Evolutionary conservation across 164 flowering plant species (phyloP).

Genomic region (Euptelea pleiosperma): DNA sequence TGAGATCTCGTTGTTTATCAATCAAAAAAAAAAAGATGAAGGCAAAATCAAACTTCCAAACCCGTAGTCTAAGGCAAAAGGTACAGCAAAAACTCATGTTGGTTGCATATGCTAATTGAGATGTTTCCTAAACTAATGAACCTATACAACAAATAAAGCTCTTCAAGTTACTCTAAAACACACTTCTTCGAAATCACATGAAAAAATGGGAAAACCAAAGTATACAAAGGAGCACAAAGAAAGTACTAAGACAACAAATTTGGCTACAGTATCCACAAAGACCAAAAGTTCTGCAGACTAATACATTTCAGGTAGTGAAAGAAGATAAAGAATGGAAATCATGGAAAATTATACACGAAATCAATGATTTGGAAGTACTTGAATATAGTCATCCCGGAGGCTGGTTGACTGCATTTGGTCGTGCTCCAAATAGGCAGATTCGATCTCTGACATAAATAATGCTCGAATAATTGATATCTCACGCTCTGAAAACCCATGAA

Average conservation of each 20-base stretch:
- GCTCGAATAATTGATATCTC: constrained; percentile 79
- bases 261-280: not conserved
- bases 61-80: no score
- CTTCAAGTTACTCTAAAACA: no score
- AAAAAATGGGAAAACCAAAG: not conserved
- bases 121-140: no score
- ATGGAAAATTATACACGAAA: constrained; percentile 6
- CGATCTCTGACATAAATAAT: constrained; percentile 82
- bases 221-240: not conserved
- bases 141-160: no score
- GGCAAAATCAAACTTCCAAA: no score
- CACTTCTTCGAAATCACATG: not conserved
- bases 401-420: constrained; percentile 90
- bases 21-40: no score
- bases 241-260: not conserved
- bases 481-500: constrained; percentile 93
- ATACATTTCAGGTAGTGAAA: not conserved
- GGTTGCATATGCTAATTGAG: no score
- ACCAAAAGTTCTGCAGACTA: no score
- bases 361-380: constrained; percentile 35
- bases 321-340: not conserved
- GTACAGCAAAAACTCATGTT: no score
- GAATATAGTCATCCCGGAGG: constrained; percentile 81
- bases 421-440: constrained; percentile 93
- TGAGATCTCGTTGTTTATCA: no score